These are phyloP conservation scores for Cytospora piceicola DNA, from an alignment of 2,329 filamentous ascomycete genomes.

Conservation along the genomic window DNA sequence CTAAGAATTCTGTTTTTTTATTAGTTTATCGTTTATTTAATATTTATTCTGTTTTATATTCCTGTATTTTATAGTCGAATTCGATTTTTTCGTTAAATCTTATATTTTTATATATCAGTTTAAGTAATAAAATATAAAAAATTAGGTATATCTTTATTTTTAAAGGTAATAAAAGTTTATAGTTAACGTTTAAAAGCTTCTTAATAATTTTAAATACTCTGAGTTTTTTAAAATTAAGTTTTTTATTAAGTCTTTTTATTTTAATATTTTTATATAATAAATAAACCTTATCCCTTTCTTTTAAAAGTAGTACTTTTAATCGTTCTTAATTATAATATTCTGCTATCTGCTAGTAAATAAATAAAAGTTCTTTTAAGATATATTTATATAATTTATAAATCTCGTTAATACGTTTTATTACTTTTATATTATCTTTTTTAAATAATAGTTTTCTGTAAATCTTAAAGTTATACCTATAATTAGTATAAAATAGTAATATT, in stretches of 20 bases:
- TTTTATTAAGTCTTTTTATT: neutral
- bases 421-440: neutral
- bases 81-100: neutral
- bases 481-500: neutral
- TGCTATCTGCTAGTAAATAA: neutral
- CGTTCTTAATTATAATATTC: neutral
- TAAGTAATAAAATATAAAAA: neutral
- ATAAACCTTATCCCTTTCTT: neutral
- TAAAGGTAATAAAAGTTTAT: slow-evolving; percentile 2
- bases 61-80: neutral
- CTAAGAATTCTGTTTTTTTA: neutral
- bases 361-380: neutral
- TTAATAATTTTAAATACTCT: neutral
- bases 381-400: neutral
- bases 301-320: neutral
- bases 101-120: neutral
- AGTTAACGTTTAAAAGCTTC: neutral
- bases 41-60: neutral
- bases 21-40: neutral
- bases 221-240: slow-evolving; percentile 1
- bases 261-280: neutral
- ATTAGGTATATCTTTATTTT: neutral
- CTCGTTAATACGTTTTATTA: slow-evolving; percentile 3
- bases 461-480: neutral
- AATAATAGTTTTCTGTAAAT: neutral